Percentiles rank a stretch among this genome's conserved stretches.
Conservation (phyloP, 345 rosid species). For the Sisymbrium irio region DNA sequence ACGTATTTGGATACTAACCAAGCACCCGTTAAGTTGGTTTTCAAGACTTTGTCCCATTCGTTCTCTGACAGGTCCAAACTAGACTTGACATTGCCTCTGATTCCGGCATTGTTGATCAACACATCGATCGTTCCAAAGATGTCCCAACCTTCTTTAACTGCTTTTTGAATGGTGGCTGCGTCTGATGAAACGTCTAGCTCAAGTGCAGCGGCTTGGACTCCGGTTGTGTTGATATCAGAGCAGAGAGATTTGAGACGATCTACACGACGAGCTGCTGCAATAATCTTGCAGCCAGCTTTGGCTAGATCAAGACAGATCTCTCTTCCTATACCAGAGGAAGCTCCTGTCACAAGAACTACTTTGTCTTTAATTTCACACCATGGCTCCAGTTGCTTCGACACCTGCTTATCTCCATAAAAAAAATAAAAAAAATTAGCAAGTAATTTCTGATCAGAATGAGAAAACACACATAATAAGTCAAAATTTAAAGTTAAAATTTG, state of each 20-base stretch:
- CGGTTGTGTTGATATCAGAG: neutral
- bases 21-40: neutral
- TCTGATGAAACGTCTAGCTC: slow-evolving; percentile 8
- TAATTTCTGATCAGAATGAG: too few relatives aligned
- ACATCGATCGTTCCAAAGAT: neutral
- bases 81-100: neutral
- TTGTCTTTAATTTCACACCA: neutral
- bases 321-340: neutral
- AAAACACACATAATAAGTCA: neutral
- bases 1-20: neutral
- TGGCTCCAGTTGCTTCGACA: neutral
- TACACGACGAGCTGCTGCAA: neutral
- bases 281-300: neutral
- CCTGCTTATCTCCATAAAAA: neutral
- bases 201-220: neutral
- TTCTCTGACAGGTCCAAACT: neutral
- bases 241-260: neutral
- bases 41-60: neutral
- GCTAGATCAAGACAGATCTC: neutral
- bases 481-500: too few relatives aligned
- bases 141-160: neutral
- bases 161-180: neutral
- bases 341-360: slow-evolving; percentile 1
- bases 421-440: too few relatives aligned
- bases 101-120: neutral